Percentiles rank a stretch among this genome's conserved stretches.
These are phyloP conservation scores for Desmodesmus armatus DNA, from an alignment of 139 green algal species.

Conservation along the genomic window DNA sequence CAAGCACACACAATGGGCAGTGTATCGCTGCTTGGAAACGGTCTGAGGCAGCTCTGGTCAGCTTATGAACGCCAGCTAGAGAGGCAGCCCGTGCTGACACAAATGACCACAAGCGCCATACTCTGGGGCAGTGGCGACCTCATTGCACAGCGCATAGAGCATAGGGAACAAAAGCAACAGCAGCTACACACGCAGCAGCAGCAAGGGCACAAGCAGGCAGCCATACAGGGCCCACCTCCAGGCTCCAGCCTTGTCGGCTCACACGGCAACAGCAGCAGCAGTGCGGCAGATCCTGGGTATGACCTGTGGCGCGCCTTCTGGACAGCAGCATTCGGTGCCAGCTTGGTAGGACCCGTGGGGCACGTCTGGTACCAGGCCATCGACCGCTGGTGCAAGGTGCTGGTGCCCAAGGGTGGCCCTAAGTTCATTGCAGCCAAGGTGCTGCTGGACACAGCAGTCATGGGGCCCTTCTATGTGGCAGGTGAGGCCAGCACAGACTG, in stretches of 20 bases:
- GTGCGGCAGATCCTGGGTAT: neutral
- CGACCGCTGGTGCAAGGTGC: slow-evolving; percentile 36
- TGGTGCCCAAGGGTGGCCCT: neutral
- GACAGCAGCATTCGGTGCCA: slow-evolving; percentile 56
- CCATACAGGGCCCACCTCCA: neutral
- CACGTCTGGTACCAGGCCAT: slow-evolving; percentile 59
- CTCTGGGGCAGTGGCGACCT: slow-evolving; percentile 61
- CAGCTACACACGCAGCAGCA: slow-evolving; percentile 8
- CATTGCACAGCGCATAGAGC: slow-evolving; percentile 50
- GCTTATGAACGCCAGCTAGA: slow-evolving; percentile 57
- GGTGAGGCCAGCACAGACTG: no score
- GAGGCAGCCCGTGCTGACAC: slow-evolving; percentile 48
- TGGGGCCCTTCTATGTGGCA: slow-evolving; percentile 55
- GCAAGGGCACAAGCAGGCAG: neutral
- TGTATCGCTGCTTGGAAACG: slow-evolving; percentile 9
- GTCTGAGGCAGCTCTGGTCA: slow-evolving; percentile 46
- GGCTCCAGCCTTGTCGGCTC: neutral
- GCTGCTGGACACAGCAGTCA: slow-evolving; percentile 50
- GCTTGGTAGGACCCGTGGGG: slow-evolving; percentile 57
- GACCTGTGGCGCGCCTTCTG: slow-evolving; percentile 46
- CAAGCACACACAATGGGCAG: slow-evolving; percentile 32
- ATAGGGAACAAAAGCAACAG: slow-evolving; percentile 24
- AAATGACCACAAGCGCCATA: slow-evolving; percentile 47
- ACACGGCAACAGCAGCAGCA: slow-evolving; percentile 14
- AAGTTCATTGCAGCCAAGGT: slow-evolving; percentile 48